These are phyloP conservation scores for Starmerella powellii DNA, from an alignment of 805 yeast species.

Conservation along the genomic window DNA sequence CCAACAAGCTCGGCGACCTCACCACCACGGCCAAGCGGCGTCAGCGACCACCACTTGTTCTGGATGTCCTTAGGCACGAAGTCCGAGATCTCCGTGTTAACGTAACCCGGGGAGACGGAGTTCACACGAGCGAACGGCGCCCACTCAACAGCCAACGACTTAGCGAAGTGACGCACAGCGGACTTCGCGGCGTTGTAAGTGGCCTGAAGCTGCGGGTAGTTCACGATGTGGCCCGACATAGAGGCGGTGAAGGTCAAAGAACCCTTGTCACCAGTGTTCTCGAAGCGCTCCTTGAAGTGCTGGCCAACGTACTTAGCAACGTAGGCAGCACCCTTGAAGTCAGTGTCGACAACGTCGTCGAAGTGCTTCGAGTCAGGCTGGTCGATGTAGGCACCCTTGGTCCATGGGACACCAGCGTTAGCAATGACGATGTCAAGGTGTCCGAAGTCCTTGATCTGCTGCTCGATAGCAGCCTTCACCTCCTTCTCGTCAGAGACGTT, in stretches of 20 bases:
- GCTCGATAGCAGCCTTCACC: slow-evolving; percentile 40
- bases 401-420: slow-evolving; percentile 84
- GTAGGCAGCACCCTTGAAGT: slow-evolving; percentile 69
- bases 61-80: slow-evolving; percentile 37
- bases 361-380: slow-evolving; percentile 45
- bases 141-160: slow-evolving; percentile 79
- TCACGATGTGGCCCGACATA: slow-evolving; percentile 79
- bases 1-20: slow-evolving; percentile 64
- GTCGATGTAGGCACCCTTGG: slow-evolving; percentile 46
- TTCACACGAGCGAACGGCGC: slow-evolving; percentile 79
- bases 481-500: slow-evolving; percentile 39
- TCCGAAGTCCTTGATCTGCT: slow-evolving; percentile 58
- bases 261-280: slow-evolving; percentile 40
- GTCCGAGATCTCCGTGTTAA: slow-evolving; percentile 54
- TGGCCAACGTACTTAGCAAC: slow-evolving; percentile 65
- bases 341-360: slow-evolving; percentile 60
- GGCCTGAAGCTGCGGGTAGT: slow-evolving; percentile 78
- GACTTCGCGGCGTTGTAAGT: slow-evolving; percentile 82
- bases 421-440: slow-evolving; percentile 74
- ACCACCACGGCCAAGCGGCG: slow-evolving; percentile 55
- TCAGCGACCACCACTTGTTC: slow-evolving; percentile 37
- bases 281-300: slow-evolving; percentile 49
- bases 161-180: slow-evolving; percentile 62
- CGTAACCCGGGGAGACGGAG: slow-evolving; percentile 77
- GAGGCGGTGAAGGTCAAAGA: slow-evolving; percentile 77